Conservation (phyloP, 331 rosid species). For the Pyracantha coccinea region DNA sequence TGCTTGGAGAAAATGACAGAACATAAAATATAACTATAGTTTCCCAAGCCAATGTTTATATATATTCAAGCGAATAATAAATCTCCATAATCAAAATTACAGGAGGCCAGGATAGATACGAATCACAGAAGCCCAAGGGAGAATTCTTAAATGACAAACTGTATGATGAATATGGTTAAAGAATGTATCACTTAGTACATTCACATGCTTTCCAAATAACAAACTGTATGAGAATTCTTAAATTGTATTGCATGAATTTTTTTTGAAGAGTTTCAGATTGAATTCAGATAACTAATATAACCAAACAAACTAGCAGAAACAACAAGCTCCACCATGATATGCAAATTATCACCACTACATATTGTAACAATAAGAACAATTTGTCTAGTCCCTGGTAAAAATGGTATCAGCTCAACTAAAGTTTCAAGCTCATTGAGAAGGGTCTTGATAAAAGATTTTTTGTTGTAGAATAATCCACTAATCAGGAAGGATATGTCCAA, state of each 20-base stretch:
- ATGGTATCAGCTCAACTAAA: no score
- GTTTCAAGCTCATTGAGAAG: no score
- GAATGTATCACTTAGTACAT: not conserved
- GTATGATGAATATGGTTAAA: not conserved
- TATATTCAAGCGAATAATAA: not conserved
- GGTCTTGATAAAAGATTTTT: not conserved
- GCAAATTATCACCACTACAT: no score
- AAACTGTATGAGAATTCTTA: no score
- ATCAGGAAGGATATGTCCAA: not conserved
- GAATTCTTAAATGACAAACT: not conserved
- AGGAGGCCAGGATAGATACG: not conserved
- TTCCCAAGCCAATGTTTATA: not conserved
- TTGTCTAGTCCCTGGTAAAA: no score
- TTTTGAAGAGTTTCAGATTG: no score
- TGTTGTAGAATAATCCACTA: not conserved
- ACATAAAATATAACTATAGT: constrained; percentile 16
- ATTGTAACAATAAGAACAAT: no score
- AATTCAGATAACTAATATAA: no score
- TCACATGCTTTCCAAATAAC: no score
- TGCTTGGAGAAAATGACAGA: constrained; percentile 28
- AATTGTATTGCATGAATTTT: no score
- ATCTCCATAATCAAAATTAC: constrained; percentile 7
- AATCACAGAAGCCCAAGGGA: not conserved
- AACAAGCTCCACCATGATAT: no score
- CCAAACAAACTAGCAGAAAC: no score